Conservation (phyloP, 805 yeast genomes). For the Kazachstania martiniae region DNA sequence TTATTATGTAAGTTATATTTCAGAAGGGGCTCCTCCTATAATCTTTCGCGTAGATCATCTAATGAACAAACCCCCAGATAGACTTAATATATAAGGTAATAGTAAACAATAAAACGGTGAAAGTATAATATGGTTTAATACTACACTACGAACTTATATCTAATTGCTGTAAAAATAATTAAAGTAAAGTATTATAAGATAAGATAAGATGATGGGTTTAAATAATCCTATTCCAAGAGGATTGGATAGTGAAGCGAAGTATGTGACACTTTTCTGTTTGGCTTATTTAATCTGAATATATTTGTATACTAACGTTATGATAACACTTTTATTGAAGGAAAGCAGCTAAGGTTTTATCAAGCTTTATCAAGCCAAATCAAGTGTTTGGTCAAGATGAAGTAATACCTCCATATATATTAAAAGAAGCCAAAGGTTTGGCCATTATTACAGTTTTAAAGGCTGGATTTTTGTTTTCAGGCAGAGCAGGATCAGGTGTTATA, state of each 20-base stretch:
- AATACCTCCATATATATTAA: conserved; percentile 79
- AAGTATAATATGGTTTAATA: too few species aligned
- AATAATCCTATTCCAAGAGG: conserved; percentile 93
- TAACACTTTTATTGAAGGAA: conserved; percentile 31
- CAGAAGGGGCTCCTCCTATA: too few species aligned
- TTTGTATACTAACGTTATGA: conserved; percentile 1
- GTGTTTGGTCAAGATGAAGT: conserved; percentile 77
- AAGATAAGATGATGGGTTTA: conserved; percentile 45
- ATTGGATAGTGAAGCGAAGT: conserved; percentile 73
- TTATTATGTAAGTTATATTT: too few species aligned
- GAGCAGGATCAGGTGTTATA: conserved; percentile 95
- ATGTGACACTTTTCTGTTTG: too few species aligned
- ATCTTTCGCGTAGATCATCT: too few species aligned
- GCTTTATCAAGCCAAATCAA: conserved; percentile 92
- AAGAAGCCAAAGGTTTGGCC: conserved; percentile 88
- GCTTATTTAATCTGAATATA: too few species aligned
- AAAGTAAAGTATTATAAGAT: neutral
- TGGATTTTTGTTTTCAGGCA: conserved; percentile 89
- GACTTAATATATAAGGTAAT: too few species aligned
- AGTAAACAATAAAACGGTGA: too few species aligned
- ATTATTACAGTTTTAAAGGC: conserved; percentile 92
- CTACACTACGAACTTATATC: neutral
- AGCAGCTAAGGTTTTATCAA: conserved; percentile 84
- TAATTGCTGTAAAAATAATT: neutral
- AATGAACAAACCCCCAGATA: too few species aligned